Evolutionary conservation across 139 green algal species (phyloP).

Genomic region (Volvox reticuliferus): DNA sequence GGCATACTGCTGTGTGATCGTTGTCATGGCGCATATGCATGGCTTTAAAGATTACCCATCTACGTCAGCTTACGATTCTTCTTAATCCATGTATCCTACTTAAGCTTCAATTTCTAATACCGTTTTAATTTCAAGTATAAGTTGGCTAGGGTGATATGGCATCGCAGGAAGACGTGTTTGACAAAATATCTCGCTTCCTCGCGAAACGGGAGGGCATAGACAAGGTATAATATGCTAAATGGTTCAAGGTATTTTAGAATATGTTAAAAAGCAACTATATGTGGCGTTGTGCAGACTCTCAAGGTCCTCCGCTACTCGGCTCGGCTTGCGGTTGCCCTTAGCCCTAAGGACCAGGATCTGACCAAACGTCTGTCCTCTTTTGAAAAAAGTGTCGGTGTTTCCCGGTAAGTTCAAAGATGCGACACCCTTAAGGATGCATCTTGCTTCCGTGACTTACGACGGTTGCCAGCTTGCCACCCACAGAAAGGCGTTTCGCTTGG

Average conservation of each 20-base stretch:
- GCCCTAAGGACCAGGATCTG: constrained; percentile 52
- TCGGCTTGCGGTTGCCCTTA: constrained; percentile 72
- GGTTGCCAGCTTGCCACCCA: background rate
- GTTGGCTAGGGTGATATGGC: background rate
- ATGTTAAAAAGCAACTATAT: background rate
- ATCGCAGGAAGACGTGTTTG: constrained; percentile 63
- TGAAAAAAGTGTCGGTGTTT: constrained; percentile 79
- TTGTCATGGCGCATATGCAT: background rate
- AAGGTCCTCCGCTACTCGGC: constrained; percentile 85
- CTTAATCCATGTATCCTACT: background rate
- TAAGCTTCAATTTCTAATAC: background rate
- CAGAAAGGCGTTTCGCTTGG: constrained; percentile 86
- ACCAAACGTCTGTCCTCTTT: constrained; percentile 59
- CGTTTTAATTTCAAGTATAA: background rate
- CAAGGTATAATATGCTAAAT: constrained; percentile 60
- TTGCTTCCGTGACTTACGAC: background rate
- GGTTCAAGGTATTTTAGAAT: constrained; percentile 62
- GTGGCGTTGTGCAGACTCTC: constrained; percentile 52
- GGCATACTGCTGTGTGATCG: background rate
- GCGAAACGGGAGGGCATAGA: constrained; percentile 87
- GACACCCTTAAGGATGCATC: background rate
- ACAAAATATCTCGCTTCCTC: constrained; percentile 77
- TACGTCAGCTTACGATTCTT: background rate
- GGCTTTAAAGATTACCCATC: too few species aligned
- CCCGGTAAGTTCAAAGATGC: constrained; percentile 59